These are phyloP conservation scores for Dendrobium huoshanense DNA, from an alignment of 106 monocot species.

Conservation along the genomic window DNA sequence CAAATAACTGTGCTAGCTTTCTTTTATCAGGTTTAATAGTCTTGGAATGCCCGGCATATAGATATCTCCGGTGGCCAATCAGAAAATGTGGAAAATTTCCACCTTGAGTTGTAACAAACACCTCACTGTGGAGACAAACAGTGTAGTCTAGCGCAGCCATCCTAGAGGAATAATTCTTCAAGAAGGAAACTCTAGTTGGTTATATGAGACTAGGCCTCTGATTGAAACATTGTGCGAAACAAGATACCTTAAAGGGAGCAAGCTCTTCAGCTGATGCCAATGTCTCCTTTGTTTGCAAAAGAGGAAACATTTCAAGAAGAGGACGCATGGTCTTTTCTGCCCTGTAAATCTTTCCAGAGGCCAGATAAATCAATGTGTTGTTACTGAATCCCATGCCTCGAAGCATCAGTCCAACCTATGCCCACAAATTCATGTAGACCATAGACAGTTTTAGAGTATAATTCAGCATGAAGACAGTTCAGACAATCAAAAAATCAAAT, in stretches of 20 bases:
- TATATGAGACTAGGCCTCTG: too few species aligned
- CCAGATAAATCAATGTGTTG: constrained; percentile 88
- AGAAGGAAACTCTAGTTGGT: constrained; percentile 8
- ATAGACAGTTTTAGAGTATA: neutral
- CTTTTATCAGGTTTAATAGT: constrained; percentile 97
- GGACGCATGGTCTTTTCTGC: constrained; percentile 87
- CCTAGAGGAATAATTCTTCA: constrained; percentile 89
- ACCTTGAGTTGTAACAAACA: constrained; percentile 98
- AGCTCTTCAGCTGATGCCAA: constrained; percentile 81
- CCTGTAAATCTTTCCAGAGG: constrained; percentile 92
- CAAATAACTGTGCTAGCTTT: constrained; percentile 81
- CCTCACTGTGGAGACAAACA: constrained; percentile 94
- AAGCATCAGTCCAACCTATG: constrained; percentile 95
- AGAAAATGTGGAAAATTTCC: constrained; percentile 96
- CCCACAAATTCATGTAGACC: neutral
- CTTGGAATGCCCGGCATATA: constrained; percentile 91
- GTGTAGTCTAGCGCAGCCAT: constrained; percentile 97
- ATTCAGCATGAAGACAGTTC: neutral
- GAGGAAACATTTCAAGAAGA: constrained; percentile 97
- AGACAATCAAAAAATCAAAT: neutral
- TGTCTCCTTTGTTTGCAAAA: constrained; percentile 90
- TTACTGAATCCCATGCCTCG: constrained; percentile 97
- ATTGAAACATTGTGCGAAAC: neutral
- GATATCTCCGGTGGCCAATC: constrained; percentile 86
- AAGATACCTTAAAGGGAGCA: constrained; percentile 75